Evolutionary conservation across 139 green algal genomes (phyloP).

Genomic region (Tetraselmis chui): DNA sequence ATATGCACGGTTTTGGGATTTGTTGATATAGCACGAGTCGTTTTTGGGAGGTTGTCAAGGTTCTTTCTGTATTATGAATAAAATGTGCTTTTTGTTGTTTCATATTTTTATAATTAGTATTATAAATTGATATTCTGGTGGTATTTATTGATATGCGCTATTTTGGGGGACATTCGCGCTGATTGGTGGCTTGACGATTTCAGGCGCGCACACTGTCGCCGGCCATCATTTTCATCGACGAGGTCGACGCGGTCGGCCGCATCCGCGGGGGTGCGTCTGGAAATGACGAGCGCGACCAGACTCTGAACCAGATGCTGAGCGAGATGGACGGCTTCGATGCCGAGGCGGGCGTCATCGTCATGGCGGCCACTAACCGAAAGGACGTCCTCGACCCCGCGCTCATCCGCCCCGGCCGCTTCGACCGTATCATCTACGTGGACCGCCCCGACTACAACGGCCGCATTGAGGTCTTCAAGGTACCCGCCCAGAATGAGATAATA

Average conservation of each 20-base stretch:
- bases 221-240: slow-evolving; percentile 96
- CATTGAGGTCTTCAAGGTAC: slow-evolving; percentile 60
- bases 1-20: too few species aligned
- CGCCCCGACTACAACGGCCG: slow-evolving; percentile 71
- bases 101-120: background rate
- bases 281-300: slow-evolving; percentile 92
- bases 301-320: slow-evolving; percentile 87
- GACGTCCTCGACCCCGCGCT: too few species aligned
- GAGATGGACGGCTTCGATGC: slow-evolving; percentile 89
- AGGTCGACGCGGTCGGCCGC: slow-evolving; percentile 87
- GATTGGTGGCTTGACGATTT: too few species aligned
- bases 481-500: too few species aligned
- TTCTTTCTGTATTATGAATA: too few species aligned
- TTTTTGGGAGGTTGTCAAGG: too few species aligned
- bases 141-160: too few species aligned
- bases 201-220: slow-evolving; percentile 68
- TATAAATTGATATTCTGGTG: background rate
- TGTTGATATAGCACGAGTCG: too few species aligned
- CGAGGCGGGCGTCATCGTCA: slow-evolving; percentile 69
- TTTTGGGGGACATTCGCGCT: too few species aligned
- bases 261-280: slow-evolving; percentile 51
- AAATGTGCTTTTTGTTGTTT: too few species aligned
- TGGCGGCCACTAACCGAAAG: slow-evolving; percentile 88
- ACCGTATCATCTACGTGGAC: slow-evolving; percentile 71
- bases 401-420: slow-evolving; percentile 77